Base-by-base conservation (phyloP, 2,329 filamentous ascomycete genomes). In the Ophiosphaerella narmari region DNA sequence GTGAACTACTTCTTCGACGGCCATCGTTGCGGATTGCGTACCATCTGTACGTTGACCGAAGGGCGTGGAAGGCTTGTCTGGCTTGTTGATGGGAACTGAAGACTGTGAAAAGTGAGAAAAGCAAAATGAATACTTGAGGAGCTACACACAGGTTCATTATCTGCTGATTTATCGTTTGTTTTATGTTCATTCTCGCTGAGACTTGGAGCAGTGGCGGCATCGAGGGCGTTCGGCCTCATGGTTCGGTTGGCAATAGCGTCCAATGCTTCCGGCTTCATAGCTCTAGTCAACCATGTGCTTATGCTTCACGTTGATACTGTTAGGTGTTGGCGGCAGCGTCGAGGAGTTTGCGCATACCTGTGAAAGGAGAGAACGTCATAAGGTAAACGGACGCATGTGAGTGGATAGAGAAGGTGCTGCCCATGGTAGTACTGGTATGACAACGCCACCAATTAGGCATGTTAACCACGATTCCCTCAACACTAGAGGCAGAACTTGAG, bases 191-290 rank as follows among this genome's bases (percentile, higher is more conserved):
- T 38, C n/a, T 45, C 37, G 4, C 38, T 13, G 8, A 26, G 9
- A 2, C 32, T n/a, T 32, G 4, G 16, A n/a, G 43, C 18, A 21
- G 54, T 23, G 6, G 50, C 48, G 45, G 62, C 60, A 8, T 62
- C 57, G 3, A 59, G 38, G 33, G 59, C 57, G 43, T 45, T 49
- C 18, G 55, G 55, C 16, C 55, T 60, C 40, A 53, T 61, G 5
- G 53, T 65, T 35, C 52, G 48, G 7, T 48, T 56, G n/a, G 55
- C 46, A 24, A 63, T 49, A 3, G 59, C 54, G 43, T 61, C 52
- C 9, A 58, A 45, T 34, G 57, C 55, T 52, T 62, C 52, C 2
- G 53, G 39, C 41, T 51, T 61, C 55, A 62, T 65, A 16, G 13
- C 26, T 4, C 26, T 29, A 11, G 26, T 29, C 7, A 29, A 29